These are phyloP conservation scores for Saccharomycopsis amapae DNA, from an alignment of 805 yeast species.

Conservation along the genomic window DNA sequence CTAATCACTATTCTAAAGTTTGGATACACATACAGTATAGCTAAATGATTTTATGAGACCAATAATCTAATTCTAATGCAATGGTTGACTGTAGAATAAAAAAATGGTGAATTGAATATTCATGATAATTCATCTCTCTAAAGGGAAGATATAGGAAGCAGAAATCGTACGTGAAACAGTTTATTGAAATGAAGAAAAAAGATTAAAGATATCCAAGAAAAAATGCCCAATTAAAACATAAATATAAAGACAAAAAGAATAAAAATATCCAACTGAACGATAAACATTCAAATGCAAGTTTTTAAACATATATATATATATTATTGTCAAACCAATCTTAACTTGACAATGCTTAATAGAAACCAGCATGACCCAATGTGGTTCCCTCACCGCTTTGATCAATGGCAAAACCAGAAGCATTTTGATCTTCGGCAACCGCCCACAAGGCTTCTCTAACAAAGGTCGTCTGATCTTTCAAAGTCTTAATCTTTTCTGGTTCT, in stretches of 20 bases:
- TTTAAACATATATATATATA: neutral
- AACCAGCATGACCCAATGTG: constrained; percentile 70
- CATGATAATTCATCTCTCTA: too few species aligned
- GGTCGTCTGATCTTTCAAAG: constrained; percentile 23
- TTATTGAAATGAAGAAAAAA: too few species aligned
- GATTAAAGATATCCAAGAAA: too few species aligned
- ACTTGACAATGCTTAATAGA: constrained; percentile 29
- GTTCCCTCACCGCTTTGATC: constrained; percentile 64
- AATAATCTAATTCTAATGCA: too few species aligned
- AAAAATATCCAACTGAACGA: neutral
- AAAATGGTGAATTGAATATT: too few species aligned
- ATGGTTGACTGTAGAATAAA: too few species aligned
- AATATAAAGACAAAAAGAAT: neutral
- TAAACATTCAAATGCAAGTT: neutral
- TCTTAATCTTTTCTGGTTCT: constrained; percentile 22
- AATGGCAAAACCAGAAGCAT: constrained; percentile 38
- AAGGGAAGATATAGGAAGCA: too few species aligned
- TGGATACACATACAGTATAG: too few species aligned
- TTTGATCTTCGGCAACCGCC: constrained; percentile 58
- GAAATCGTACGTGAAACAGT: too few species aligned
- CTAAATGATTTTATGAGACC: too few species aligned
- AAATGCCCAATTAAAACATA: too few species aligned
- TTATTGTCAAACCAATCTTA: neutral
- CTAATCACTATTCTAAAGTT: too few species aligned
- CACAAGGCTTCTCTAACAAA: constrained; percentile 60